A percentile compares a stretch with the other conserved stretches of the same genome.
Conservation (phyloP, 805 yeast genomes). For the Candida oleophila region DNA sequence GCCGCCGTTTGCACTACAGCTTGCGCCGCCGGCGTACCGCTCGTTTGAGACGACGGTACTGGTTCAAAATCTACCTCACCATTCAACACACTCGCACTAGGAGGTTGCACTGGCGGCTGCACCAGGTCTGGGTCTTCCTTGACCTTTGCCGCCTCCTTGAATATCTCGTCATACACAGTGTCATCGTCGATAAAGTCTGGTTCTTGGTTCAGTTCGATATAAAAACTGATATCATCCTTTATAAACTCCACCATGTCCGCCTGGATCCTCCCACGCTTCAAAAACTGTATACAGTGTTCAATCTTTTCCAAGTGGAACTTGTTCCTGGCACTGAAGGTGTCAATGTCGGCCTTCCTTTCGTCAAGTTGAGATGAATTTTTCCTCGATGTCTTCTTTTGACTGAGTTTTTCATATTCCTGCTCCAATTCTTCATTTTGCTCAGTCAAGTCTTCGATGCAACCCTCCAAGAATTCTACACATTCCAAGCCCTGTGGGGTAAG, state of each 20-base stretch:
- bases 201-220: slow-evolving; percentile 37
- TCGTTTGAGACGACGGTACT: background rate
- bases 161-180: slow-evolving; percentile 42
- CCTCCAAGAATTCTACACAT: slow-evolving; percentile 31
- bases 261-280: slow-evolving; percentile 24
- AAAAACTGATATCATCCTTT: slow-evolving; percentile 39
- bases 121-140: background rate
- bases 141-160: slow-evolving; percentile 19
- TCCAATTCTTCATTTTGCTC: slow-evolving; percentile 37
- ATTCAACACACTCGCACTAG: background rate
- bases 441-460: slow-evolving; percentile 27
- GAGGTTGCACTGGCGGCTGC: background rate
- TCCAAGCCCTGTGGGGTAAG: slow-evolving; percentile 35
- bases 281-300: slow-evolving; percentile 26
- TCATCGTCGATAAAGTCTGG: slow-evolving; percentile 38
- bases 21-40: too few relatives aligned
- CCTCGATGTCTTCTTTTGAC: slow-evolving; percentile 38
- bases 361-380: slow-evolving; percentile 35
- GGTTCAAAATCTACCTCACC: background rate
- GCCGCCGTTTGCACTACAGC: background rate
- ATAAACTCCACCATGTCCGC: slow-evolving; percentile 32
- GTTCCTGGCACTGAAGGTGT: slow-evolving; percentile 26
- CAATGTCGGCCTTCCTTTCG: slow-evolving; percentile 41
- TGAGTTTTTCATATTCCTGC: slow-evolving; percentile 40
- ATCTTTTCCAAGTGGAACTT: slow-evolving; percentile 39